Conservation (phyloP, 768 basidiomycete genomes). For the Chalciporus piperatus region DNA sequence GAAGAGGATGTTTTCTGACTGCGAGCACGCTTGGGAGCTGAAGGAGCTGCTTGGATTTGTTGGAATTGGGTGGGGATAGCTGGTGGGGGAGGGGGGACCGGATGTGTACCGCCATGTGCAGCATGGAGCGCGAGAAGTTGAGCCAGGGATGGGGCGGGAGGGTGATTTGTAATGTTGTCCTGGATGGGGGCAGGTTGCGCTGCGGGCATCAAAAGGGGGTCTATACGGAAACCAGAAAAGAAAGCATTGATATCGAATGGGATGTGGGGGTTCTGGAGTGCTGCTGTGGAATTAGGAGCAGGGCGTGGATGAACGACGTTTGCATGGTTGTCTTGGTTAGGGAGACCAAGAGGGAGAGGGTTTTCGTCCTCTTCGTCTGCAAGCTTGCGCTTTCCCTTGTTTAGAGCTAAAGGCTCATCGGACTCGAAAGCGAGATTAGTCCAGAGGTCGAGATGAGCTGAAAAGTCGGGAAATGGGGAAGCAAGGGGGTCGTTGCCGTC, state of each 20-base stretch:
- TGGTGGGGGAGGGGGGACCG: constrained; percentile 16
- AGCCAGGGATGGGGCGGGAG: constrained; percentile 54
- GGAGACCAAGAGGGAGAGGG: constrained; percentile 22
- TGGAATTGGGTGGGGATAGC: constrained; percentile 9
- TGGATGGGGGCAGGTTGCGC: constrained; percentile 26
- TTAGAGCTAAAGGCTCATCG: constrained; percentile 56
- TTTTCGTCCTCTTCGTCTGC: constrained; percentile 44
- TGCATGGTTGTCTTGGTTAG: constrained; percentile 53
- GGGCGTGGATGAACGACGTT: constrained; percentile 53
- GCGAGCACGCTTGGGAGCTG: constrained; percentile 50
- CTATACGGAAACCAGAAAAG: constrained; percentile 39
- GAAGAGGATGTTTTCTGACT: constrained; percentile 49
- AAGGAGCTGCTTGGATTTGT: constrained; percentile 13
- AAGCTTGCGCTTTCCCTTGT: constrained; percentile 35
- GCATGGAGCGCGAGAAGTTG: constrained; percentile 67
- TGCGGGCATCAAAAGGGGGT: constrained; percentile 39
- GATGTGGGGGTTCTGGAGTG: constrained; percentile 34
- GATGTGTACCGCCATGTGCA: constrained; percentile 28
- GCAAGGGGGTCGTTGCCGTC: constrained; percentile 52
- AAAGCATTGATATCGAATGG: constrained; percentile 43
- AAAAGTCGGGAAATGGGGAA: constrained; percentile 67
- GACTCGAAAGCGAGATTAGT: constrained; percentile 77
- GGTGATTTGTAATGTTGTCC: constrained; percentile 21
- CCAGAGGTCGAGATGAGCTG: constrained; percentile 81
- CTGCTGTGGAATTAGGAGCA: constrained; percentile 25